Evolutionary conservation across 1,284 basidiomycete genomes (phyloP), one percentile per base, ranked within the genome.

Genomic region (Melampsora americana): DNA sequence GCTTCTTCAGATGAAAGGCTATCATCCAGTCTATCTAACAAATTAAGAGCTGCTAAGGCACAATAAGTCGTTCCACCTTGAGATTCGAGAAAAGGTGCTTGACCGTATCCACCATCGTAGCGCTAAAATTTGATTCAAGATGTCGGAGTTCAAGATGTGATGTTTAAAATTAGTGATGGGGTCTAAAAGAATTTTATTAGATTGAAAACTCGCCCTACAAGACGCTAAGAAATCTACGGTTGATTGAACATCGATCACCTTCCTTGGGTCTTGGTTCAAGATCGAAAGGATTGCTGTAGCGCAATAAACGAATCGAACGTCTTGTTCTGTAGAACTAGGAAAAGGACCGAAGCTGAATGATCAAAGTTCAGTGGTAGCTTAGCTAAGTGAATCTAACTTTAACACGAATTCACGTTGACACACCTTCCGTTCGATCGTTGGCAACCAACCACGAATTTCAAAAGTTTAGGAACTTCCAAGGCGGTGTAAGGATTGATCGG

Each of bases 41-140:
- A 86, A 42, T 87, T 82, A 2, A 95, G 86, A 0, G 90, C 87
- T 0, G 94, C 92, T 16, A 96, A 82, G 0, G 91, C 90, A 79
- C 92, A 96, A 83, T 97, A 98, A 0, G 95, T 95, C 48, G 93
- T 92, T 5, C 95, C 95, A 26, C 93, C 93, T 83, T 95, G 90
- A 2, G 93, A 90, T 84, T 99, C 95, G 56, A 90, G 87, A 44
- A 86, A 87, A 0, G 92, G 90, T 0, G 87, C 86, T 81, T 94
- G 92, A 0, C 91, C 92, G 80, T 92, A 98, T 0, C 92, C 94
- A 28, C 94, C 94, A 85, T 98, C 95, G 81, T 93, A 93, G 12
- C 90, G 90, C 92, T 96, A 81, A 1, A n/a, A 20, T 39, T n/a
- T 7, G 5, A n/a, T n/a, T n/a, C n/a, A n/a, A n/a, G n/a, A n/a